Evolutionary conservation across 148 eudicot genomes (phyloP), one percentile per base, ranked within the genome.

Genomic region (Cornus kousa): DNA sequence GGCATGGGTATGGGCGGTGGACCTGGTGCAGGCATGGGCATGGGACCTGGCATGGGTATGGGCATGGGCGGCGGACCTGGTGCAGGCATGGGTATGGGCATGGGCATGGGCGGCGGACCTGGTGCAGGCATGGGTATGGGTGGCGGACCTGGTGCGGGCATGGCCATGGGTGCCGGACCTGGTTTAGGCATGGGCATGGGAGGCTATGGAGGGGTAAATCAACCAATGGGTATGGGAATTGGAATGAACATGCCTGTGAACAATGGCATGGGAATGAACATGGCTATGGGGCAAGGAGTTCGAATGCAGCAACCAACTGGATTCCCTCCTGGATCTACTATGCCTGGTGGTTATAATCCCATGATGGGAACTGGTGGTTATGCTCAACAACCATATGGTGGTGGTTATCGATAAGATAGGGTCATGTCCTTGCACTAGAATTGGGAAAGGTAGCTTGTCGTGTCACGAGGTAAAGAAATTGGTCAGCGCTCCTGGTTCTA

Each of bases 11-110:
- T 77, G 80, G 88, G 90, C 12, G 90, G 80, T 6, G 80, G 69
- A 6, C 67, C 67, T 68, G 81, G 81, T 35, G 77, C 10, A 16
- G 81, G 81, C 75, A 85, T 77, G 83, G 85, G 83, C 5, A 83
- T 86, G 82, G 86, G 88, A 35, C 37, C 37, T 43, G 48, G 48
- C 3, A 74, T 79, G 75, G 85, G 88, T 22, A 76, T 77, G 80
- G 88, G 90, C 73, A 85, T 77, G 83, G 85, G 83, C 5, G 81
- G 83, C 78, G 86, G 88, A 67, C 90, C 97, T 22, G 90, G 85
- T 74, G 76, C 92, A 71, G 79, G 82, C 59, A 96, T 96, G 99
- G 99, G 99, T 12, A 93, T 93, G 83, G 97, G 97, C 74, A 90
- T 93, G 16, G 99, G 99, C 11, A 97, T 97, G 78, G 91, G 95